These are phyloP conservation scores for Penicillium sp. DNA, from an alignment of 2,329 filamentous ascomycete genomes.

Conservation along the genomic window DNA sequence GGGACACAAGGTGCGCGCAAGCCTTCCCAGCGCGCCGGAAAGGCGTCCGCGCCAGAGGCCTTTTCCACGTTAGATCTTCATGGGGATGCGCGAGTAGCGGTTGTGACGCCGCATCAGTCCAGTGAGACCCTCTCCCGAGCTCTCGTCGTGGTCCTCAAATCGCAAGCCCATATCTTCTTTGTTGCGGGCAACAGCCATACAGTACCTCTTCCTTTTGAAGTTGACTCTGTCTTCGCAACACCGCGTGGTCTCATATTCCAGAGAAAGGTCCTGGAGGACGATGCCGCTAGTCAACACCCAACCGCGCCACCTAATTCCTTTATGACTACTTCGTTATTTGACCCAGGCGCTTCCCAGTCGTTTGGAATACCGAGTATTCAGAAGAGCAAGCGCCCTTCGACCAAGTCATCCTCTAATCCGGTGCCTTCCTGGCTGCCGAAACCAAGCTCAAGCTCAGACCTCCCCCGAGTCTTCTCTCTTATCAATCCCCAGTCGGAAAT, in stretches of 20 bases:
- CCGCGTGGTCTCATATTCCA: conserved; percentile 84
- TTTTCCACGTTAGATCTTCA: conserved; percentile 29
- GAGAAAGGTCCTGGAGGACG: conserved; percentile 61
- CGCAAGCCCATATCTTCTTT: conserved; percentile 92
- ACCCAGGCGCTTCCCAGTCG: conserved; percentile 37
- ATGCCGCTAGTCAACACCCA: conserved; percentile 32
- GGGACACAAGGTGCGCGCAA: conserved; percentile 4
- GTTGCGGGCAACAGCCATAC: conserved; percentile 85
- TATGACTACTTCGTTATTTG: conserved; percentile 64
- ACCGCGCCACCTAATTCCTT: conserved; percentile 80
- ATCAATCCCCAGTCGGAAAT: conserved; percentile 85
- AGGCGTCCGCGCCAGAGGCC: conserved; percentile 24
- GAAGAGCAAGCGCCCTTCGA: conserved; percentile 48
- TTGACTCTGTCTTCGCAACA: conserved; percentile 81
- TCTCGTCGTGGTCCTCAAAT: conserved; percentile 86
- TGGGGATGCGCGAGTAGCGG: conserved; percentile 23
- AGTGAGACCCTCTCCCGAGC: conserved; percentile 55
- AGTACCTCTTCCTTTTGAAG: conserved; percentile 91
- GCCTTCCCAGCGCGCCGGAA: conserved; percentile 23
- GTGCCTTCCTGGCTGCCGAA: conserved; percentile 60
- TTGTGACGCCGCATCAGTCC: conserved; percentile 21
- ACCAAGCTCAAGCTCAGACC: conserved; percentile 57
- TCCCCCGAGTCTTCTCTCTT: conserved; percentile 72
- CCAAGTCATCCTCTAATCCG: conserved; percentile 52
- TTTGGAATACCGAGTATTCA: conserved; percentile 31